Evolutionary conservation across 371 early-diverging fungal species (phyloP), one percentile per base, ranked within the genome.

Genomic region (Chytridium lagenaria): DNA sequence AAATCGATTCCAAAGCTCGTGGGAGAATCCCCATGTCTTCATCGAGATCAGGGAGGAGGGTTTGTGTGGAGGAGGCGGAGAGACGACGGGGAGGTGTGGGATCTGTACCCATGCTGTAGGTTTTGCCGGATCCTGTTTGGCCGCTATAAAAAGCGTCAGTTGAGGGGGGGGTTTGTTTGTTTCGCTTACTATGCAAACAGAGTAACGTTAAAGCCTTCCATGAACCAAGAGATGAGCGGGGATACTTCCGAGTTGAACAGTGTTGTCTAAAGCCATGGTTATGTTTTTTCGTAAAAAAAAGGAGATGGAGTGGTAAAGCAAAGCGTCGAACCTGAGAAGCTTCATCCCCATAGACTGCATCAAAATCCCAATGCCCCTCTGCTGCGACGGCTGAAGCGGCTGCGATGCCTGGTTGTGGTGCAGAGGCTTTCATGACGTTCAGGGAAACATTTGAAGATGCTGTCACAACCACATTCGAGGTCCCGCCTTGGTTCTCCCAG

Each of bases 51-150:
- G 15, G 31, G 16, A 23, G 33, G 19, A 15, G 10, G 57, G 30
- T 19, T 10, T 5, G 7, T 19, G 57, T 7, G 44, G 44, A 44
- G 7, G 44, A 7, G 61, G 7, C 23, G 16, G 61, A 33, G 12
- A 26, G 36, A 37, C 36, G 30, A 7, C 61, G 61, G 37, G 7
- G 36, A 61, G 7, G 36, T 37, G 61, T 61, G 30, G 44, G 19
- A 44, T 66, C 66, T n/a, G 66, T 66, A 2, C 66, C 66, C 84
- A 87, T 83, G 44, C 87, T 86, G 71, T 83, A 81, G 22, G 88
- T 87, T 77, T 87, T 87, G 22, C 88, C 88, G 33, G 76, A 77
- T 19, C 85, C 85, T 28, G 87, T 87, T 40, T 86, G 85, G 1
- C 88, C 88, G 1, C 61, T 61, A 12, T 31, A 61, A 36, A 37